Conservation (phyloP, 306 rosid species). For the Argentina anserina region DNA sequence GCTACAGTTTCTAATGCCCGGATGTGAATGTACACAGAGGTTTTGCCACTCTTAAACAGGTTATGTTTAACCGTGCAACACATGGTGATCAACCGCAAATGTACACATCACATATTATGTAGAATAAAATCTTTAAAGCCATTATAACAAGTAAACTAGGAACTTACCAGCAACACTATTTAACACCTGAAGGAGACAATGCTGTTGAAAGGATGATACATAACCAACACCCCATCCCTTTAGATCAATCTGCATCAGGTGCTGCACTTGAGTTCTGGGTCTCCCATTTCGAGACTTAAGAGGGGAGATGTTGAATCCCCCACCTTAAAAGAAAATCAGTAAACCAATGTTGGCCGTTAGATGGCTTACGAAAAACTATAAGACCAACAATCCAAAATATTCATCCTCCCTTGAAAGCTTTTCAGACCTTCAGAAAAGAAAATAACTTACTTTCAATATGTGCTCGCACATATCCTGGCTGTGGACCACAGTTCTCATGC, state of each 20-base stretch:
- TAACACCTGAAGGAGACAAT: conserved; percentile 93
- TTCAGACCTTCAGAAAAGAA: conserved; percentile 8
- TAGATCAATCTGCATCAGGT: conserved; percentile 96
- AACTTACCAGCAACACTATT: conserved; percentile 95
- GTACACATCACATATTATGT: background rate
- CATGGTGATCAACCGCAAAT: background rate
- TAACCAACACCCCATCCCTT: conserved; percentile 99
- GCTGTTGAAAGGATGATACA: conserved; percentile 85
- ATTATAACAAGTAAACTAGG: conserved; percentile 2
- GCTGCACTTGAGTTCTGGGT: conserved; percentile 97
- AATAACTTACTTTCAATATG: conserved; percentile 85
- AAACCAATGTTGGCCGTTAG: conserved; percentile 13
- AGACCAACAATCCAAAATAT: conserved; percentile 16
- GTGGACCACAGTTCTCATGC: conserved; percentile 92
- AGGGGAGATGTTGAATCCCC: conserved; percentile 93
- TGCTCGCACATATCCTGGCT: conserved; percentile 94
- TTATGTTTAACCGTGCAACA: background rate
- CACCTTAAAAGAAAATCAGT: conserved; percentile 56
- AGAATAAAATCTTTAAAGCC: background rate
- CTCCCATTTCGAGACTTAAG: conserved; percentile 88
- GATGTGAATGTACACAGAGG: background rate
- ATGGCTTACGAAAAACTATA: background rate
- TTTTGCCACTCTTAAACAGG: no score
- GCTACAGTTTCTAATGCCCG: no score
- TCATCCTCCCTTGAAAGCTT: conserved; percentile 22